Base-by-base conservation (phyloP, 108 stramenopile species). In the Cyclotella baltica region DNA sequence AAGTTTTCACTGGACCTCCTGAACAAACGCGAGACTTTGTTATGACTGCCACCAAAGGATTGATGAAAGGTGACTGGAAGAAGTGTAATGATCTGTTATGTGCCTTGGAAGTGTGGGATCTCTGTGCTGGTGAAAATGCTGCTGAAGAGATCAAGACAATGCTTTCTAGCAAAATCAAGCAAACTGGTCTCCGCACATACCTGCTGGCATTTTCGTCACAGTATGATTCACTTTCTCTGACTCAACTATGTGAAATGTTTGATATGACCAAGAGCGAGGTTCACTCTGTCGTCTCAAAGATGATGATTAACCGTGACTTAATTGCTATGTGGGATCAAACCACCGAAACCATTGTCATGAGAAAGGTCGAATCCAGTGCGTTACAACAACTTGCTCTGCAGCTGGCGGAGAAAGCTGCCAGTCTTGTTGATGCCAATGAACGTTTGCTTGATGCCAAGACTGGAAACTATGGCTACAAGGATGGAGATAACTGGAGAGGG, bases 251-350 rank as follows among this genome's bases (percentile, higher is more conserved):
- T 82, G 92, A 86, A 65, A 98, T 97, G 96, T 99, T 99, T 83
- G 97, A 97, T 34, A 88, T 99, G 90, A 86, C 85, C 57, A 90
- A 90, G 85, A 88, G 80, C 67, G 92, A 90, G 63, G 96, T 96
- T 6, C 98, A 98, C 83, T 83, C 87, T 34, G 88, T 98, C 58
- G 92, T 99, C 25, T 97, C 96, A 57, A 98, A 97, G 74, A 98
- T 99, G 97, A 98, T 99, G 85, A 97, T 99, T 89, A 95, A 96
- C 72, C 86, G 93, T 36, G 98, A 99, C 72, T 83, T 99, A 19
- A 81, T 84, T 75, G 99, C 97, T n/a, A 90, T 88, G 66, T 98
- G 98, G 99, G 98, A 98, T 81, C 96, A 98, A 83, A 95, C 96
- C n/a, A 98, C 99, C 22, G 94, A 96, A 67, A 97, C 98, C 11